Base-by-base conservation (phyloP, 164 flowering plant genomes). In the Cinnamomum micranthum region DNA sequence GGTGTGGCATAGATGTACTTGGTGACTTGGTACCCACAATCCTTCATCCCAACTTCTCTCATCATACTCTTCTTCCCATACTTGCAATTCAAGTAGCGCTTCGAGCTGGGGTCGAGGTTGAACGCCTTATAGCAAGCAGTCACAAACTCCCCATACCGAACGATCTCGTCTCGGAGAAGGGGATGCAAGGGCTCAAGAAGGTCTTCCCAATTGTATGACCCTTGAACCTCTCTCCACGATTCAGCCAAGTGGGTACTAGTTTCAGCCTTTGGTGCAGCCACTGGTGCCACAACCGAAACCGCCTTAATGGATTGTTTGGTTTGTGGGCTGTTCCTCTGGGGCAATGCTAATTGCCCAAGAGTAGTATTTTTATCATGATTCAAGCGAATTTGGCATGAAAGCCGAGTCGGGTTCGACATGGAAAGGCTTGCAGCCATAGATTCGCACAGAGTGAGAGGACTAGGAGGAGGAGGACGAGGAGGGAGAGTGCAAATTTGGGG, bases 1-100 rank as follows among this genome's bases (percentile, higher is more conserved):
- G 95, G 87, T 0, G 92, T 87, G 6, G 95, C 95, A 70, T 92
- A 92, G 70, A 92, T 90, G 77, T 91, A 92, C 78, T 88, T 89
- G 27, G 95, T 87, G 70, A 92, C 85, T 60, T 84, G 80, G 68
- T 92, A 92, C 14, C 92, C 94, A 7, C 84, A 86, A 52, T 73
- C 72, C 3, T 59, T 83, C 85, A 88, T 71, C 0, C 92, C 94
- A 1, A 86, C 88, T 74, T 84, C 81, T n/a, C 5, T 60, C 2
- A 92, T 31, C 87, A 92, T 74, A 77, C 31, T 82, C 41, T 75
- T 80, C 80, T 83, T 88, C 17, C 92, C 91, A 63, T 85, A 91
- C 86, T 89, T 91, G 83, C 95, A 91, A 14, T 83, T 87, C 77
- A 87, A 73, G 87, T 87, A 88, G 0, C 94, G 77, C 51, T 81